Conservation (phyloP, 257 asterid genomes). For the Rehmannia glutinosa region DNA sequence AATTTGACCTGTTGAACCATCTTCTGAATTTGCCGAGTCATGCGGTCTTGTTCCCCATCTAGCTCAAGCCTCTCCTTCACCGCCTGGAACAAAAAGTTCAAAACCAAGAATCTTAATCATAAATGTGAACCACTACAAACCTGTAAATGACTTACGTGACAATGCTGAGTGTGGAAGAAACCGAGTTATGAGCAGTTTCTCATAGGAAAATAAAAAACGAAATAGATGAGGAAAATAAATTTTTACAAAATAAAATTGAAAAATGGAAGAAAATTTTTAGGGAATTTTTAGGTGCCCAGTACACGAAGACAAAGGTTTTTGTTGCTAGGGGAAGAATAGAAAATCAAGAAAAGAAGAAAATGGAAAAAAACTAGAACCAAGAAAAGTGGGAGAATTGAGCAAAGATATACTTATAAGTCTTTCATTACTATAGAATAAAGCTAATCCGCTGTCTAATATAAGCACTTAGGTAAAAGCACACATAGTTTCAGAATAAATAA, state of each 20-base stretch:
- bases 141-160: background rate
- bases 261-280: slow-evolving; percentile 1
- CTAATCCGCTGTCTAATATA: background rate
- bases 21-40: slow-evolving; percentile 33
- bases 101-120: slow-evolving; percentile 16
- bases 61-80: slow-evolving; percentile 55
- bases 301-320: background rate
- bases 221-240: background rate
- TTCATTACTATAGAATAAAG: slow-evolving; percentile 3
- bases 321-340: background rate
- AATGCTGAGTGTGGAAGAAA: background rate
- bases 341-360: slow-evolving; percentile 9
- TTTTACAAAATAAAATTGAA: slow-evolving; percentile 2
- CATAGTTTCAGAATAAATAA: slow-evolving; percentile 4
- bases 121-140: slow-evolving; percentile 1
- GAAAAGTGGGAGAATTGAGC: slow-evolving; percentile 10
- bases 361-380: background rate
- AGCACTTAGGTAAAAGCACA: slow-evolving; percentile 2
- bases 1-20: slow-evolving; percentile 41
- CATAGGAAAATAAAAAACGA: background rate
- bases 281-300: background rate
- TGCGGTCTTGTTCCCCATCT: slow-evolving; percentile 47
- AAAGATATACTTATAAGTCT: slow-evolving; percentile 1
- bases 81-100: slow-evolving; percentile 51
- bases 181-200: slow-evolving; percentile 3